phyloP scores from a whole-genome alignment of 306 rosid genomes.

The Hippophae tibetana region DNA sequence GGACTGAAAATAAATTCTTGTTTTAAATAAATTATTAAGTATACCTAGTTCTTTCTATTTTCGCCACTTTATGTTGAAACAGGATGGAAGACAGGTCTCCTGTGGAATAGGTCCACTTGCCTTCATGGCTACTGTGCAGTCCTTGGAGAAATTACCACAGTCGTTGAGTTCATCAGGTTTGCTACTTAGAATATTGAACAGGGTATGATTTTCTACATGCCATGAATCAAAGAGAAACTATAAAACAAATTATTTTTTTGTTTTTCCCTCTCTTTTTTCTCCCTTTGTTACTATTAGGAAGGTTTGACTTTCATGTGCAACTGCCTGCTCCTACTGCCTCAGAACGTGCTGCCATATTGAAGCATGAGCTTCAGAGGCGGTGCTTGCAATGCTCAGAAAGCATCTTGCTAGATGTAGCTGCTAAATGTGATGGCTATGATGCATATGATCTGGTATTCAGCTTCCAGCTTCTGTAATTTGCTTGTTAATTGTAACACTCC shows the following conservation, averaged over 20 bases:
- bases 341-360: conserved; percentile 76
- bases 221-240: not conserved
- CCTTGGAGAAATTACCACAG: conserved; percentile 68
- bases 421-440: conserved; percentile 92
- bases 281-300: conserved; percentile 38
- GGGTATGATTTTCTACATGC: not conserved
- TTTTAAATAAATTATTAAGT: too few species aligned
- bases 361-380: conserved; percentile 75
- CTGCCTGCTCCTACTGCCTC: conserved; percentile 85
- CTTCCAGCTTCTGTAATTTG: conserved; percentile 2
- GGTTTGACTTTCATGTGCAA: conserved; percentile 85
- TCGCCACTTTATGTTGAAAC: not conserved
- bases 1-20: too few species aligned
- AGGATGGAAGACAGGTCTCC: conserved; percentile 56
- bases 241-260: conserved; percentile 1
- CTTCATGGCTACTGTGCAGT: conserved; percentile 55
- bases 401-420: conserved; percentile 64
- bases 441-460: conserved; percentile 87
- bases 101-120: conserved; percentile 88
- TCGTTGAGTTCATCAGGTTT: conserved; percentile 88
- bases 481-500: not conserved
- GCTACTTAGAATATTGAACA: conserved; percentile 17
- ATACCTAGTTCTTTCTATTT: too few species aligned
- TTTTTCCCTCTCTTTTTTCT: conserved; percentile 16
- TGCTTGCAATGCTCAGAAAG: conserved; percentile 62